Conservation (phyloP, 2,329 filamentous ascomycete species). For the Thelonectria rubi region DNA sequence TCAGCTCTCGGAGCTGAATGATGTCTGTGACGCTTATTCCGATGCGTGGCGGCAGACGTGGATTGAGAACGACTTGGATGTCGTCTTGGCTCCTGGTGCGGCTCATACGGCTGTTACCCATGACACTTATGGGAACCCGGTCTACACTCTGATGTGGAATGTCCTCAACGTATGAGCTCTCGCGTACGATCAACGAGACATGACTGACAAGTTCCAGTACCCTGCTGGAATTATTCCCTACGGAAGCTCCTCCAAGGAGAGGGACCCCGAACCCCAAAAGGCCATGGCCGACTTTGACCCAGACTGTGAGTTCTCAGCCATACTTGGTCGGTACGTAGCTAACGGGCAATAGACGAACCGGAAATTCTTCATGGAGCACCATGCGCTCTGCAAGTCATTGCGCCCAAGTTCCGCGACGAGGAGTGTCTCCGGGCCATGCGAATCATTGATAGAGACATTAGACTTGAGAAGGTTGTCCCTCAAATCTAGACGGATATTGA, state of each 20-base stretch:
- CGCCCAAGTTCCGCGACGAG: constrained; percentile 34
- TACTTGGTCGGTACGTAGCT: not conserved
- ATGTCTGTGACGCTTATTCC: constrained; percentile 13
- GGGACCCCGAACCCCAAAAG: constrained; percentile 25
- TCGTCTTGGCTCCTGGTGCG: constrained; percentile 33
- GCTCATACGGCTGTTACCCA: constrained; percentile 31
- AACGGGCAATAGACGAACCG: constrained; percentile 20
- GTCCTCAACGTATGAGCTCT: constrained; percentile 29
- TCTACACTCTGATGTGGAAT: constrained; percentile 40
- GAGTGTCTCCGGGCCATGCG: constrained; percentile 36
- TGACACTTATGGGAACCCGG: constrained; percentile 34
- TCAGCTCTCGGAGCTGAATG: constrained; percentile 18
- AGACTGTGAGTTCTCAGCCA: constrained; percentile 28
- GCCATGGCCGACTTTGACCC: constrained; percentile 30
- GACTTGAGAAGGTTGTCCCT: not conserved
- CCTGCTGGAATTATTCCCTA: constrained; percentile 37
- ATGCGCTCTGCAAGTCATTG: constrained; percentile 30
- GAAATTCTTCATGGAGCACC: constrained; percentile 32
- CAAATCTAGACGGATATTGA: not conserved
- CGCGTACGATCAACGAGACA: rapidly evolving
- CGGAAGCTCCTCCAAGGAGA: constrained; percentile 28
- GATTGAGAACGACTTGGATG: constrained; percentile 30
- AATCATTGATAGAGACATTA: constrained; percentile 28
- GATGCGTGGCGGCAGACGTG: constrained; percentile 31
- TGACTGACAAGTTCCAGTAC: constrained; percentile 19